phyloP scores from a whole-genome alignment of 2,329 filamentous ascomycete genomes.

The Cercospora beticola region DNA sequence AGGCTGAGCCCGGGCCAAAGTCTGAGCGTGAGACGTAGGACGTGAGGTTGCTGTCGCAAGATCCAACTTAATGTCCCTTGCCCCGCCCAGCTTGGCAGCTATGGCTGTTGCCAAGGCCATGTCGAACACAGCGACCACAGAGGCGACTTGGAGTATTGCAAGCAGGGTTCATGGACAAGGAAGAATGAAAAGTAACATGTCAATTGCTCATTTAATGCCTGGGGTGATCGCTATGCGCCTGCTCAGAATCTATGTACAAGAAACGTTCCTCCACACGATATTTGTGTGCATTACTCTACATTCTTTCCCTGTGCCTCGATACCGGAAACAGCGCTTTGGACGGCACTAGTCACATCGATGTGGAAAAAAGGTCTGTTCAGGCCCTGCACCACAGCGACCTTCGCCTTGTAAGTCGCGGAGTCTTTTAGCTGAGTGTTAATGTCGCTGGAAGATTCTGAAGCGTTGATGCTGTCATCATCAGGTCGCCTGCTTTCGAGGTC shows the following conservation, averaged over 20 bases:
- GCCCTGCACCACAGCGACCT: conserved; percentile 72
- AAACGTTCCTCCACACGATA: no score
- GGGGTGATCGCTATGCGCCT: neutral
- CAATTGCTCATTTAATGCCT: neutral
- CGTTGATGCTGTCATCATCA: conserved; percentile 27
- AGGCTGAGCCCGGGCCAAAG: neutral
- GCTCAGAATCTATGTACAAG: neutral
- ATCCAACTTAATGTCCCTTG: neutral
- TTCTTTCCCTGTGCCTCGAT: conserved; percentile 30
- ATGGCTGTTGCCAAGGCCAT: neutral
- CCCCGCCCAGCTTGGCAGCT: neutral
- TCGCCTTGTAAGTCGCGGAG: conserved; percentile 44
- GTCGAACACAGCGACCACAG: neutral
- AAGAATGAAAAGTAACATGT: neutral
- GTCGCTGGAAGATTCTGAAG: conserved; percentile 30
- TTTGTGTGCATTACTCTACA: neutral
- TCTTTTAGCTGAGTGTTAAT: conserved; percentile 49
- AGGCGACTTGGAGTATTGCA: neutral
- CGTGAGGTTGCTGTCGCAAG: neutral
- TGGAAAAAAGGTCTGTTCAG: conserved; percentile 91
- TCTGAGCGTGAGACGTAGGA: neutral
- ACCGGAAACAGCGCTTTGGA: conserved; percentile 84
- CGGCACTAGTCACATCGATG: conserved; percentile 81
- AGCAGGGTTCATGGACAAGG: neutral
- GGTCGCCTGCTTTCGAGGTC: conserved; percentile 32